These are phyloP conservation scores for Pulicaria dysenterica DNA, from an alignment of 129 eudicot species.

Conservation along the genomic window DNA sequence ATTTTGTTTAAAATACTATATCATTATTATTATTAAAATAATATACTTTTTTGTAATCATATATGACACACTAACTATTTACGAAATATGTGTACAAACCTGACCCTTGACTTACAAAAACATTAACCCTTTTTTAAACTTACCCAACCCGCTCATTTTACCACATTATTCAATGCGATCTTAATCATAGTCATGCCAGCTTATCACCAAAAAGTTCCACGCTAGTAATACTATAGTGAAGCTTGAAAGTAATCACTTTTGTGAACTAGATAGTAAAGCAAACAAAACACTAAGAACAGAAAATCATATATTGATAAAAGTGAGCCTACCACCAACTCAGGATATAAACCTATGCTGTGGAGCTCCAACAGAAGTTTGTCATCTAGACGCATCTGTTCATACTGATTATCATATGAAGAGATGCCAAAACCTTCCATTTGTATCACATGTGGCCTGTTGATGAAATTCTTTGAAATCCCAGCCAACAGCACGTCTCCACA, in stretches of 20 bases:
- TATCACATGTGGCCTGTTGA: slow-evolving; percentile 41
- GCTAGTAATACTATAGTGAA: neutral
- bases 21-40: neutral
- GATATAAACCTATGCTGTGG: slow-evolving; percentile 71
- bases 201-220: neutral
- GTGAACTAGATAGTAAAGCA: slow-evolving; percentile 3
- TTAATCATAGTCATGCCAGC: neutral
- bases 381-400: slow-evolving; percentile 64
- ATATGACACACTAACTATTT: neutral
- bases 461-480: slow-evolving; percentile 46
- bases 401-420: slow-evolving; percentile 53
- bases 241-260: neutral
- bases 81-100: too few species aligned
- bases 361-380: slow-evolving; percentile 74
- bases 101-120: too few species aligned
- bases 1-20: too few species aligned
- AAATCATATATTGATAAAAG: slow-evolving; percentile 13
- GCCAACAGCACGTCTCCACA: slow-evolving; percentile 49
- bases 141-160: neutral
- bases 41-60: neutral
- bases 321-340: slow-evolving; percentile 75
- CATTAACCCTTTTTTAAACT: too few species aligned
- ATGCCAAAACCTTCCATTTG: slow-evolving; percentile 40
- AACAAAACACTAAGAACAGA: neutral
- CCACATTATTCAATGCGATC: neutral